These are phyloP conservation scores for Macrophomina pseudophaseolina DNA, from an alignment of 2,329 filamentous ascomycete species.

Conservation along the genomic window DNA sequence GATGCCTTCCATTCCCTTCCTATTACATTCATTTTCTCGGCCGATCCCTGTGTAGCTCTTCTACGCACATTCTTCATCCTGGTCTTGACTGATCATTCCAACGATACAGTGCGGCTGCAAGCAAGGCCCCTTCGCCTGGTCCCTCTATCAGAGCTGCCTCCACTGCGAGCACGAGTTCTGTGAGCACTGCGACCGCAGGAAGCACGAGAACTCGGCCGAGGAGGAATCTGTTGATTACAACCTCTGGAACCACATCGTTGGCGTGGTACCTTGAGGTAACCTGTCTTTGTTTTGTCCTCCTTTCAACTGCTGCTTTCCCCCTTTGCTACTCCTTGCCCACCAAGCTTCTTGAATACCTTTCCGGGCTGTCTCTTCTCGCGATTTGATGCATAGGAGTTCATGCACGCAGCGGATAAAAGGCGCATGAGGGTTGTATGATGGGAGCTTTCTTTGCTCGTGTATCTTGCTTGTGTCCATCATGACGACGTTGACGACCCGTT, in stretches of 20 bases:
- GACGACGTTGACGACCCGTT: no score
- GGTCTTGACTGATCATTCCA: neutral
- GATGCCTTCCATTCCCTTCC: neutral
- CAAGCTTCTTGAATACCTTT: no score
- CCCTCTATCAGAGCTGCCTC: conserved; percentile 26
- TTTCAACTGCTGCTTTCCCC: neutral
- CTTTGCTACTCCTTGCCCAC: neutral
- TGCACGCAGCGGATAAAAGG: no score
- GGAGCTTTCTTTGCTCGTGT: no score
- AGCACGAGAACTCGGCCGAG: conserved; percentile 1
- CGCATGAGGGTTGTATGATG: no score
- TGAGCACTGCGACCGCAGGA: conserved; percentile 16
- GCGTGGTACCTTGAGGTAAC: neutral
- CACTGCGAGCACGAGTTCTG: conserved; percentile 28
- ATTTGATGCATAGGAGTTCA: no score
- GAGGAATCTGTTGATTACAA: conserved; percentile 11
- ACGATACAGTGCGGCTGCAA: conserved; percentile 25
- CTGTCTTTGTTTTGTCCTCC: neutral
- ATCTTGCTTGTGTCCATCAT: no score
- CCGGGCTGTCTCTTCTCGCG: no score
- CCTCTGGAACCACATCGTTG: neutral
- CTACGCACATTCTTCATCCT: neutral
- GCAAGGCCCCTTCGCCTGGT: conserved; percentile 21
- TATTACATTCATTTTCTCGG: neutral
- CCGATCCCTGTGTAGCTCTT: neutral